Evolutionary conservation across 2,329 filamentous ascomycete species (phyloP), one percentile per base, ranked within the genome.

Genomic region (Pleurostoma richardsiae): DNA sequence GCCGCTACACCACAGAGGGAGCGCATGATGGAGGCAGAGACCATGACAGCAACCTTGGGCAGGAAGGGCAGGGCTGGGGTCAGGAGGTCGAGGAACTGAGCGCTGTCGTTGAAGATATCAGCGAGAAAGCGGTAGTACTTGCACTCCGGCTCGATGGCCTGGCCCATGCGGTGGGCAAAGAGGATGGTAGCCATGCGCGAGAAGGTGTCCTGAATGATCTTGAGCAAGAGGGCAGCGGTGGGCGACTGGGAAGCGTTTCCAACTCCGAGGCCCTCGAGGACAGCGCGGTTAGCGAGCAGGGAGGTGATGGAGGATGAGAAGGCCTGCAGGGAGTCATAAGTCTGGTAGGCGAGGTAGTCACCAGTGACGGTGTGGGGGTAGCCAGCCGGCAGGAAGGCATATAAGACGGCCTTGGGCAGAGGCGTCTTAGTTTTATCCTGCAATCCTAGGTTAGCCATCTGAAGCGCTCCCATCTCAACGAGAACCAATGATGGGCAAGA

Each of bases 41-140:
- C 71, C 42, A 83, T 70, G 6, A 76, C 69, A 3, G 70, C 43
- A 5, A 79, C 64, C 55, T 79, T 80, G 29, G 69, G 67, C 42
- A 65, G 64, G 1, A 71, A 61, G 0, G 86, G 82, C 41, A 95
- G 79, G 11, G 79, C 80, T 0, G 90, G 90, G 4, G 86, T 90
- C 38, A 92, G 73, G 50, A 90, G 83, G 61, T 96, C 89, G n/a
- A 96, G 76, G 46, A 95, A 74, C 72, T 95, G 88, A 10, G 88
- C 88, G 6, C 83, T 75, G 62, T 96, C 90, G 65, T 96, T 96
- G 70, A 96, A 86, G 26, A 95, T 71, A 61, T 96, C 90, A 4
- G 90, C 90, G 3, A 91, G 79, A 42, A 95, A 85, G 11, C 90
- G 85, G 66, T 91, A 96, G 64, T 81, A 85, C 65, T 96, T 96